phyloP scores from a whole-genome alignment of 2,329 filamentous ascomycete genomes.

The Claviceps monticola region DNA sequence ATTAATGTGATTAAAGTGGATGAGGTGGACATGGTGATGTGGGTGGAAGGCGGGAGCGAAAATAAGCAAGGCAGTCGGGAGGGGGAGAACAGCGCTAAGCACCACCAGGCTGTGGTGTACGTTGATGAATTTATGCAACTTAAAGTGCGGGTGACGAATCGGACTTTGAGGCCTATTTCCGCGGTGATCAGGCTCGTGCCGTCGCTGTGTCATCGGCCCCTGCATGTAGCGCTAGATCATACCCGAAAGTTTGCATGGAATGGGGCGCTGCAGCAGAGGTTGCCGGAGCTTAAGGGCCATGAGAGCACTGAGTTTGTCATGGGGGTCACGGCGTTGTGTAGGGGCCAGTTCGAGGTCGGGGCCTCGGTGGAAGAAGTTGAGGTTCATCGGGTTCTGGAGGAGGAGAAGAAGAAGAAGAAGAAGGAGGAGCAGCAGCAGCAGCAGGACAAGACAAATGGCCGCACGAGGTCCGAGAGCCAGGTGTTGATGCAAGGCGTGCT shows the following conservation, averaged over 20 bases:
- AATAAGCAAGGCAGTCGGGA: background rate
- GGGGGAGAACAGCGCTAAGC: constrained; percentile 4
- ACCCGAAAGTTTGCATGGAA: constrained; percentile 75
- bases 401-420: constrained; percentile 15
- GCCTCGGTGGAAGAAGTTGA: constrained; percentile 71
- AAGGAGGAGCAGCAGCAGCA: constrained; percentile 10
- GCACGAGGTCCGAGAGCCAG: constrained; percentile 38
- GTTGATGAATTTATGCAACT: constrained; percentile 51
- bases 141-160: constrained; percentile 59
- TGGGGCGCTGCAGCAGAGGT: constrained; percentile 62
- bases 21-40: constrained; percentile 53
- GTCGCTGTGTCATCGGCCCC: constrained; percentile 57
- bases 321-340: constrained; percentile 61
- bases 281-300: constrained; percentile 49
- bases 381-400: constrained; percentile 23
- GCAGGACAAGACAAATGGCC: constrained; percentile 12
- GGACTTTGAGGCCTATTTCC: constrained; percentile 50
- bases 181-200: constrained; percentile 67
- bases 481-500: constrained; percentile 44
- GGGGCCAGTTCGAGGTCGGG: constrained; percentile 70
- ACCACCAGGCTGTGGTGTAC: constrained; percentile 14
- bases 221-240: constrained; percentile 63
- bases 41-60: constrained; percentile 12
- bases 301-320: constrained; percentile 47
- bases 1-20: constrained; percentile 72